These are phyloP conservation scores for Eucalyptus tenuipes DNA, from an alignment of 345 rosid genomes.

Conservation along the genomic window DNA sequence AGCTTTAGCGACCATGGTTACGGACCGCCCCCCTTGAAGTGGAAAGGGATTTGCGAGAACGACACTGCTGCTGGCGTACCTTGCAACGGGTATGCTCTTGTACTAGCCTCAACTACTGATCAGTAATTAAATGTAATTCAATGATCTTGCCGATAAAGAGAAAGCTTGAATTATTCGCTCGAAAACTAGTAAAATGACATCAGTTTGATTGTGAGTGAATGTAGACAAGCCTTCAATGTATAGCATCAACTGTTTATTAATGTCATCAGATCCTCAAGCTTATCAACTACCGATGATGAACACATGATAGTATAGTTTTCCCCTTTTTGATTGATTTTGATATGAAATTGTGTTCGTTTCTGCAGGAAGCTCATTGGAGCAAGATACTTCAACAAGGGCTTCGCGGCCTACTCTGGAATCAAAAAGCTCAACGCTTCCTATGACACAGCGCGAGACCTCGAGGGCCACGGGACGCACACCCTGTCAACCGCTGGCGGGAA, in stretches of 20 bases:
- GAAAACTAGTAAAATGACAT: neutral
- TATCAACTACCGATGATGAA: neutral
- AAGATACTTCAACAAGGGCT: slow-evolving; percentile 35
- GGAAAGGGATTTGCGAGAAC: slow-evolving; percentile 43
- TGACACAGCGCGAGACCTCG: slow-evolving; percentile 11
- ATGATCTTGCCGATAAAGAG: neutral
- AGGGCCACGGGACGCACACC: slow-evolving; percentile 53
- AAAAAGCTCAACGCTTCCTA: neutral
- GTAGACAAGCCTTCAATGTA: neutral
- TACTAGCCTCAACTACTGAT: neutral
- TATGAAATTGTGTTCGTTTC: neutral
- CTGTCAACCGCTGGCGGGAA: slow-evolving; percentile 33
- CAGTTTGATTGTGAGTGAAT: neutral
- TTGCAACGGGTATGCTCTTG: slow-evolving; percentile 33
- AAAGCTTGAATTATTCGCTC: neutral
- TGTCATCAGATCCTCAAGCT: neutral
- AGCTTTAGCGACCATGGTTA: slow-evolving; percentile 40
- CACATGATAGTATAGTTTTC: neutral
- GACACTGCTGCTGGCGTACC: slow-evolving; percentile 7
- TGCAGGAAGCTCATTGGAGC: slow-evolving; percentile 61
- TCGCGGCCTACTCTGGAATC: neutral
- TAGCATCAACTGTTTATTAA: neutral
- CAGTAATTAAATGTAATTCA: neutral
- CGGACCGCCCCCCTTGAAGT: slow-evolving; percentile 36
- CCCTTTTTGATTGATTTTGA: neutral